These are phyloP conservation scores for Yamadazyma dushanensis DNA, from an alignment of 1,139 yeast genomes.

Conservation along the genomic window DNA sequence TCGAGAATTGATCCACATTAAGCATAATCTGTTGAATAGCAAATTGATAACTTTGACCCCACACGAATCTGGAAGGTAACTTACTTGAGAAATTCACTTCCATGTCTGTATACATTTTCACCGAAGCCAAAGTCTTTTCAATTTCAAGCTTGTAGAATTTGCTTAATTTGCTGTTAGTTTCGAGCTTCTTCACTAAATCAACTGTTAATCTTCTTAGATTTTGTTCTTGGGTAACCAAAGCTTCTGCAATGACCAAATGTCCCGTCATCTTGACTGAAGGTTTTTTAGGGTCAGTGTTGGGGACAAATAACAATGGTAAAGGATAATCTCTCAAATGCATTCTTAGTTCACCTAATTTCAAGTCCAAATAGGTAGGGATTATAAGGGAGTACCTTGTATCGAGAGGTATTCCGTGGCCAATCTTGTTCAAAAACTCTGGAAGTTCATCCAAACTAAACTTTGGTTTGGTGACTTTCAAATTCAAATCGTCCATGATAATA, in stretches of 20 bases:
- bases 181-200: slow-evolving; percentile 39
- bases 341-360: slow-evolving; percentile 51
- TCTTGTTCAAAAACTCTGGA: slow-evolving; percentile 59
- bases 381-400: slow-evolving; percentile 68
- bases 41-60: slow-evolving; percentile 87
- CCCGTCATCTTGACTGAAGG: slow-evolving; percentile 37
- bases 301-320: slow-evolving; percentile 52
- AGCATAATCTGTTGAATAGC: slow-evolving; percentile 81
- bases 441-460: slow-evolving; percentile 52
- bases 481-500: slow-evolving; percentile 56
- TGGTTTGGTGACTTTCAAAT: slow-evolving; percentile 55
- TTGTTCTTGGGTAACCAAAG: slow-evolving; percentile 35
- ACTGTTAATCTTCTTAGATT: slow-evolving; percentile 62
- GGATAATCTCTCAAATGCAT: slow-evolving; percentile 70
- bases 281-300: slow-evolving; percentile 16
- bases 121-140: slow-evolving; percentile 75
- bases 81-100: slow-evolving; percentile 55
- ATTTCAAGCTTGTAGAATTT: slow-evolving; percentile 59
- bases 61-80: slow-evolving; percentile 66
- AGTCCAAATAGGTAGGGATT: slow-evolving; percentile 58
- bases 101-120: slow-evolving; percentile 69
- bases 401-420: slow-evolving; percentile 82
- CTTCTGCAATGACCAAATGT: slow-evolving; percentile 50
- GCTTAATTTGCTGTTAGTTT: slow-evolving; percentile 39
- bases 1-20: slow-evolving; percentile 80